These are phyloP conservation scores for Blastobotrys persicus DNA, from an alignment of 1,139 yeast species.

Conservation along the genomic window DNA sequence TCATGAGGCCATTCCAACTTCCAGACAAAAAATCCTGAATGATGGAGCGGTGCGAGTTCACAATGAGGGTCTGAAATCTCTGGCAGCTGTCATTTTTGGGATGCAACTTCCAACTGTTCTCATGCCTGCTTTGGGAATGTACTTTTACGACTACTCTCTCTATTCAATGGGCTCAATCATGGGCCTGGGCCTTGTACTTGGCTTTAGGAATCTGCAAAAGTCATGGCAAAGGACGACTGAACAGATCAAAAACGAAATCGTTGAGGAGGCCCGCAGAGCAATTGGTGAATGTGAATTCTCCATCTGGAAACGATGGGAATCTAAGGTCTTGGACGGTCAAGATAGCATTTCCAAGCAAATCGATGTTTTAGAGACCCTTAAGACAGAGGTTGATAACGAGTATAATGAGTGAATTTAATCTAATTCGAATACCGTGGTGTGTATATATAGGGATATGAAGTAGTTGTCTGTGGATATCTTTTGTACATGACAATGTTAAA, in stretches of 20 bases:
- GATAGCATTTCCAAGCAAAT: slow-evolving; percentile 23
- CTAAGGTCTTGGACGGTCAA: slow-evolving; percentile 31
- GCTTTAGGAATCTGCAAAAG: slow-evolving; percentile 37
- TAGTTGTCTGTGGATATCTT: too few species aligned
- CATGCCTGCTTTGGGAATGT: slow-evolving; percentile 36
- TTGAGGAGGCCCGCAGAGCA: slow-evolving; percentile 29
- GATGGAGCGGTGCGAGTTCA: slow-evolving; percentile 31
- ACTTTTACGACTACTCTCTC: slow-evolving; percentile 33
- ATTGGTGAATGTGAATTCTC: slow-evolving; percentile 23
- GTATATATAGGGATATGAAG: background rate
- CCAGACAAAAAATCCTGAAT: slow-evolving; percentile 17
- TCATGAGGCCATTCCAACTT: slow-evolving; percentile 13
- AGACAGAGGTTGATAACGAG: slow-evolving; percentile 12
- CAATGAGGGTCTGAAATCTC: slow-evolving; percentile 30
- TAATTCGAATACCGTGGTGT: slow-evolving; percentile 1
- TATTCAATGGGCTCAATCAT: slow-evolving; percentile 41
- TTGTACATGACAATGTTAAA: too few species aligned
- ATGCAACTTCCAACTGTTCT: slow-evolving; percentile 39
- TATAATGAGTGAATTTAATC: slow-evolving; percentile 5
- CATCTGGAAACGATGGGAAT: slow-evolving; percentile 38
- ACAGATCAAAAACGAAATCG: slow-evolving; percentile 28
- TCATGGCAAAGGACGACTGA: slow-evolving; percentile 35
- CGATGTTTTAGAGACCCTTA: slow-evolving; percentile 24
- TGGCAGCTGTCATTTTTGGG: slow-evolving; percentile 32
- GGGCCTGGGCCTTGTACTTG: slow-evolving; percentile 39